Conservation (phyloP, 257 asterid genomes). For the Scutellaria barbata region DNA sequence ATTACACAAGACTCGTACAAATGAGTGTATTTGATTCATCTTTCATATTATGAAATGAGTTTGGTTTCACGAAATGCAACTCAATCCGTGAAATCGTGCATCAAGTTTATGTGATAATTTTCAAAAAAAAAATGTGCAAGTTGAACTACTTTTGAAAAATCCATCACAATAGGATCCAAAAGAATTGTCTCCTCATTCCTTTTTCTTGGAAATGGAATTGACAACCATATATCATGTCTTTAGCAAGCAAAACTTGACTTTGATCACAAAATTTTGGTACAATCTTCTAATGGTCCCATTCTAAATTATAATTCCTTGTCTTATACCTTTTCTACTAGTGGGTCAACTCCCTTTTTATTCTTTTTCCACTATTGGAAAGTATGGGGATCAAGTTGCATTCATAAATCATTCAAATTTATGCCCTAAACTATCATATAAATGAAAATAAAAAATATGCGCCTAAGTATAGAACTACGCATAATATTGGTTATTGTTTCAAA, state of each 20-base stretch:
- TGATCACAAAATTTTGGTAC: neutral
- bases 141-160: slow-evolving; percentile 24
- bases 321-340: neutral
- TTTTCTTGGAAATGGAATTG: slow-evolving; percentile 18
- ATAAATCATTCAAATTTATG: neutral
- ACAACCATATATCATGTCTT: neutral
- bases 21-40: no score
- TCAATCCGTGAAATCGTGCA: no score
- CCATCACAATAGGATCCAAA: slow-evolving; percentile 23
- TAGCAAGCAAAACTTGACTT: neutral
- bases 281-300: slow-evolving; percentile 21
- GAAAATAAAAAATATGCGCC: no score
- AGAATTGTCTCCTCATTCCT: slow-evolving; percentile 26
- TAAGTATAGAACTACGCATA: no score
- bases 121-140: neutral
- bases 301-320: neutral
- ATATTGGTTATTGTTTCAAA: no score
- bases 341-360: neutral
- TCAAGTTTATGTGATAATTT: no score
- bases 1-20: no score
- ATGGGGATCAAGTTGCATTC: neutral
- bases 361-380: no score
- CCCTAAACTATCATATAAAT: no score
- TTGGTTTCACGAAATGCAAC: no score
- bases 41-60: no score